A percentile compares a stretch with the other conserved stretches of the same genome.
These are phyloP conservation scores for Monilinia fructigena DNA, from an alignment of 2,329 filamentous ascomycete genomes.

Conservation along the genomic window DNA sequence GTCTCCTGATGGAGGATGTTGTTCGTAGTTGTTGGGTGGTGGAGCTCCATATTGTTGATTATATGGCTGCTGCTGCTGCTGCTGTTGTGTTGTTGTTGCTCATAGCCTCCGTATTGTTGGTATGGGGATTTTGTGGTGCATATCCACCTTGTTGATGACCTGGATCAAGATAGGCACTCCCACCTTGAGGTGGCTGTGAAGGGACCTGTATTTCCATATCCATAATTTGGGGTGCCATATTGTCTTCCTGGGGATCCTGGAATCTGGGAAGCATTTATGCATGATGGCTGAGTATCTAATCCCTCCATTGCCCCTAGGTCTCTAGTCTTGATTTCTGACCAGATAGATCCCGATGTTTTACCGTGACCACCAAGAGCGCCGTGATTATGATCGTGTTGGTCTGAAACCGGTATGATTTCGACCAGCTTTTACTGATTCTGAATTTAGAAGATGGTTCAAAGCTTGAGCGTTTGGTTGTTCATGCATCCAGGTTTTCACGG, in stretches of 20 bases:
- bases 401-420: slow-evolving; percentile 67
- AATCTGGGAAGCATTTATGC: slow-evolving; percentile 28
- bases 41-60: slow-evolving; percentile 24
- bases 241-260: slow-evolving; percentile 29
- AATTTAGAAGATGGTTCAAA: slow-evolving; percentile 73
- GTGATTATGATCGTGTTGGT: slow-evolving; percentile 38
- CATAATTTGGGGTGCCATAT: slow-evolving; percentile 33
- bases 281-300: slow-evolving; percentile 44
- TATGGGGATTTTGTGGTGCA: slow-evolving; percentile 25
- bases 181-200: slow-evolving; percentile 29
- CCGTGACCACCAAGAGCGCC: slow-evolving; percentile 48
- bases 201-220: slow-evolving; percentile 32
- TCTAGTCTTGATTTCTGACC: slow-evolving; percentile 59
- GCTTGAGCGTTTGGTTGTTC: slow-evolving; percentile 64
- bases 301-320: slow-evolving; percentile 57
- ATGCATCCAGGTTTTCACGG: slow-evolving; percentile 78
- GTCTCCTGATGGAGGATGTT: slow-evolving; percentile 4
- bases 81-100: slow-evolving; percentile 14
- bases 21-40: slow-evolving; percentile 28
- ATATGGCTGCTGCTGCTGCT: slow-evolving; percentile 26
- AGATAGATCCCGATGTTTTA: slow-evolving; percentile 58
- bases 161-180: slow-evolving; percentile 31
- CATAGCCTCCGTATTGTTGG: slow-evolving; percentile 20
- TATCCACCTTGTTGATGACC: slow-evolving; percentile 27
- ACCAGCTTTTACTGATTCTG: slow-evolving; percentile 77